Evolutionary conservation across 257 asterid species (phyloP), one percentile per base, ranked within the genome.

Genomic region (Rehmannia glutinosa): DNA sequence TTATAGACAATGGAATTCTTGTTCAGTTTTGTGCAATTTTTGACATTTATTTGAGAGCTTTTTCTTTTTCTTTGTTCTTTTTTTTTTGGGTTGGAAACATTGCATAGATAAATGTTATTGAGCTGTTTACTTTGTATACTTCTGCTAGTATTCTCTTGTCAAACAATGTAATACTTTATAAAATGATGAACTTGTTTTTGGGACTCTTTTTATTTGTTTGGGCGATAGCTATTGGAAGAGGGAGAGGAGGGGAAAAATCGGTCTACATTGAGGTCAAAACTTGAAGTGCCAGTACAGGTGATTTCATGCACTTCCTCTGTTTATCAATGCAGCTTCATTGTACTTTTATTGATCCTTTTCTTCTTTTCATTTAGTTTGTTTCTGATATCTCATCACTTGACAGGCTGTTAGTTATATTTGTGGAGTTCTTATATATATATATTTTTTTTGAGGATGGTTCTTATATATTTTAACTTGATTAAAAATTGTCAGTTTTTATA

Each of bases 261-360:
- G 67, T 79, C 89, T 60, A 73, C 82, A 17, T 78, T 87, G 82
- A 84, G 89, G 80, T 79, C 96, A 73, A 92, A 92, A 75, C 91
- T 92, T 68, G 98, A 92, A 73, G 92, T 86, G 46, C 96, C 98
- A 20, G 98, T 90, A 69, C 98, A 92, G 97, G 98, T 92, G 74
- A 71, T 70, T 78, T 71, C 39, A 24, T 58, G n/a, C 51, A 68
- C 57, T 36, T 42, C 61, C 28, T 23, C 16, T 57, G 33, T 69
- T 71, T 66, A 56, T 36, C 30, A 6, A 32, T 55, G 68, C 33
- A 27, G 53, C 50, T 56, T 62, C 32, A 63, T 67, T 67, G 24
- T 59, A 23, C 66, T 42, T 5, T 25, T 21, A 19, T 28, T 11
- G 20, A 38, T 62, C 12, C 28, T 19, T 25, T 60, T 68, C 35